Percentiles rank a stretch among this genome's conserved stretches.
These are phyloP conservation scores for Ilyonectria destructans DNA, from an alignment of 2,329 filamentous ascomycete genomes.

Conservation along the genomic window DNA sequence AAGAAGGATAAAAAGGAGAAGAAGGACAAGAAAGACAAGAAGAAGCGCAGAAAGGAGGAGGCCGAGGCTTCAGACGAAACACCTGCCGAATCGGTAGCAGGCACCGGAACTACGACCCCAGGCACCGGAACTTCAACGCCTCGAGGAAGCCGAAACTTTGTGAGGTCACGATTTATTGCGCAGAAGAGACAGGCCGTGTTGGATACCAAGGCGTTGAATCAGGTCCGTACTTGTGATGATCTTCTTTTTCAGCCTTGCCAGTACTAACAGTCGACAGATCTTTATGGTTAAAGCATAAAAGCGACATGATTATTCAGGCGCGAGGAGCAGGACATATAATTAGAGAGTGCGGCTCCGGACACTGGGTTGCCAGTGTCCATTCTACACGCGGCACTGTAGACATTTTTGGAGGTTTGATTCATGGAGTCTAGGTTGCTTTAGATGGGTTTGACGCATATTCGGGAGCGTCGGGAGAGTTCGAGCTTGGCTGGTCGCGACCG, in stretches of 20 bases:
- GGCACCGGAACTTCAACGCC: slow-evolving; percentile 65
- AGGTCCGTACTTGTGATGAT: slow-evolving; percentile 75
- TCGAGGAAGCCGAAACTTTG: slow-evolving; percentile 76
- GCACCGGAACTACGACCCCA: slow-evolving; percentile 57
- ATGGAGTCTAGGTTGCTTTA: slow-evolving; percentile 29
- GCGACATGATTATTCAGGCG: background rate
- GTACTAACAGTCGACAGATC: slow-evolving; percentile 64
- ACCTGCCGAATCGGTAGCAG: slow-evolving; percentile 53
- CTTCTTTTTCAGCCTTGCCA: background rate
- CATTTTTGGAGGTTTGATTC: background rate
- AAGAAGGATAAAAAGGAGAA: slow-evolving; percentile 62
- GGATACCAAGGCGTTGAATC: slow-evolving; percentile 87
- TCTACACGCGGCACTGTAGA: slow-evolving; percentile 5
- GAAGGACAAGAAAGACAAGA: slow-evolving; percentile 61
- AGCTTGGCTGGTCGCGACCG: background rate
- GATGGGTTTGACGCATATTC: slow-evolving; percentile 9
- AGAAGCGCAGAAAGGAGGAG: slow-evolving; percentile 67
- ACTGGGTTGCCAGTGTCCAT: slow-evolving; percentile 6
- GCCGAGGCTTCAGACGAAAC: slow-evolving; percentile 44
- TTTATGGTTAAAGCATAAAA: slow-evolving; percentile 75
- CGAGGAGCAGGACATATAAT: slow-evolving; percentile 14
- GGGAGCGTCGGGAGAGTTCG: slow-evolving; percentile 1
- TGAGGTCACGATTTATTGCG: slow-evolving; percentile 87
- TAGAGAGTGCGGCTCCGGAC: slow-evolving; percentile 10
- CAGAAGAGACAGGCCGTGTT: slow-evolving; percentile 89